phyloP scores from a whole-genome alignment of 1,284 basidiomycete genomes.

The Ganoderma lucidum region DNA sequence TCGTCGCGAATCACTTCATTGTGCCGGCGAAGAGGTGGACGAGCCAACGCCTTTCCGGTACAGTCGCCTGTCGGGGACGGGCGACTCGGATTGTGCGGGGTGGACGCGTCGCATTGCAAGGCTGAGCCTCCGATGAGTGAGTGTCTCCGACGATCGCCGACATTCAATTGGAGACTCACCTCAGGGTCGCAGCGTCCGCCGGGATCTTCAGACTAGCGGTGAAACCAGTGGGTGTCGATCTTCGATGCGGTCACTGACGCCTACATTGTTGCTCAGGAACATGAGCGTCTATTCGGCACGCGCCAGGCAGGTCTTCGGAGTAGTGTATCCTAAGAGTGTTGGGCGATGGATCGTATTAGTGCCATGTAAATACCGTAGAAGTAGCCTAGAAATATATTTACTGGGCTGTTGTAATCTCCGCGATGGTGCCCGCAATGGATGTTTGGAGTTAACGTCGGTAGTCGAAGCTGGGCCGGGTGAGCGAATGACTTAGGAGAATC shows the following conservation, averaged over 20 bases:
- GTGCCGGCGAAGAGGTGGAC: background rate
- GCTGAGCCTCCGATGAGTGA: slow-evolving; percentile 20
- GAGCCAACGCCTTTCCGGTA: slow-evolving; percentile 20
- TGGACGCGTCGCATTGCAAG: slow-evolving; percentile 18
- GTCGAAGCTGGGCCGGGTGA: no score
- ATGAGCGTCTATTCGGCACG: no score
- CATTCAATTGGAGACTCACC: background rate
- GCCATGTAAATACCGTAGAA: no score
- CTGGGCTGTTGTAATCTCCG: no score
- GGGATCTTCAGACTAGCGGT: background rate
- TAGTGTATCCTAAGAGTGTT: no score
- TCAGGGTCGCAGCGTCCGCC: background rate
- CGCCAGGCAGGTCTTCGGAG: no score
- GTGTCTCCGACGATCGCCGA: background rate
- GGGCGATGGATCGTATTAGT: no score
- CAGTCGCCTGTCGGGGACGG: slow-evolving; percentile 21
- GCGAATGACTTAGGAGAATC: no score
- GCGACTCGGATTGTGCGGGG: slow-evolving; percentile 19
- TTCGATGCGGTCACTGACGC: background rate
- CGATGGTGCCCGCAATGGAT: no score
- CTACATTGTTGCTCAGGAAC: background rate
- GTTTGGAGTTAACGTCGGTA: no score
- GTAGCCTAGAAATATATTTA: no score
- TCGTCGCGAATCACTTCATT: slow-evolving; percentile 5
- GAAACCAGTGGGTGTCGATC: background rate